These are phyloP conservation scores for Neocucurbitaria cava DNA, from an alignment of 2,329 filamentous ascomycete species.

Conservation along the genomic window DNA sequence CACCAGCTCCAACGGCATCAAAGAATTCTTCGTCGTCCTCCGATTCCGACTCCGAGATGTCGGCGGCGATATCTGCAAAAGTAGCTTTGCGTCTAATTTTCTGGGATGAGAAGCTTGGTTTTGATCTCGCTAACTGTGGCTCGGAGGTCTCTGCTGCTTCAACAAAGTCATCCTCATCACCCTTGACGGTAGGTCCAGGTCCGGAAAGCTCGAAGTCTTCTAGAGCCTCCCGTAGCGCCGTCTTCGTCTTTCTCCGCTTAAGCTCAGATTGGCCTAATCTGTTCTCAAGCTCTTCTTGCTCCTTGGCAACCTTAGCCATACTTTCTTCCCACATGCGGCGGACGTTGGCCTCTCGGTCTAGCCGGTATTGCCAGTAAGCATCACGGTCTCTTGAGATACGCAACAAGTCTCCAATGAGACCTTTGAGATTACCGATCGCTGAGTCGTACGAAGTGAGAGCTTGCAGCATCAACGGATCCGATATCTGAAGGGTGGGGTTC, in stretches of 20 bases:
- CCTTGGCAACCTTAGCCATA: slow-evolving; percentile 90
- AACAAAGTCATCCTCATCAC: slow-evolving; percentile 40
- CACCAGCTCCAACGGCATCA: slow-evolving; percentile 92
- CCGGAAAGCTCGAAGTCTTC: slow-evolving; percentile 57
- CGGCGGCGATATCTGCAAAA: slow-evolving; percentile 72
- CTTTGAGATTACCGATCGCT: slow-evolving; percentile 85
- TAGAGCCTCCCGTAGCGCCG: slow-evolving; percentile 84
- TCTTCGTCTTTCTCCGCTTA: slow-evolving; percentile 88
- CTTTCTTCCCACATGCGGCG: slow-evolving; percentile 98
- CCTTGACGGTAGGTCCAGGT: slow-evolving; percentile 15
- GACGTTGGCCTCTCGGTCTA: slow-evolving; percentile 90
- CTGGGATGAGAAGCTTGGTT: slow-evolving; percentile 26
- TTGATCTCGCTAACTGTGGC: slow-evolving; percentile 35
- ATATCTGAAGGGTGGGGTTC: slow-evolving; percentile 75
- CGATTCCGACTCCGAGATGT: slow-evolving; percentile 72
- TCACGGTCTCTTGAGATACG: slow-evolving; percentile 94
- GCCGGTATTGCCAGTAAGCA: slow-evolving; percentile 93
- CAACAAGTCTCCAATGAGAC: slow-evolving; percentile 82
- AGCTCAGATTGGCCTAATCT: slow-evolving; percentile 88
- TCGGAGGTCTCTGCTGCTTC: slow-evolving; percentile 45
- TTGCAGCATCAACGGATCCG: slow-evolving; percentile 76
- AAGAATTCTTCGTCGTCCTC: slow-evolving; percentile 93
- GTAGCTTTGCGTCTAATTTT: slow-evolving; percentile 65
- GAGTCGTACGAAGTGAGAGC: slow-evolving; percentile 87
- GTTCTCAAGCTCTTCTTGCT: slow-evolving; percentile 90